Evolutionary conservation across 805 yeast genomes (phyloP).

Genomic region (Lipomyces sp.): DNA sequence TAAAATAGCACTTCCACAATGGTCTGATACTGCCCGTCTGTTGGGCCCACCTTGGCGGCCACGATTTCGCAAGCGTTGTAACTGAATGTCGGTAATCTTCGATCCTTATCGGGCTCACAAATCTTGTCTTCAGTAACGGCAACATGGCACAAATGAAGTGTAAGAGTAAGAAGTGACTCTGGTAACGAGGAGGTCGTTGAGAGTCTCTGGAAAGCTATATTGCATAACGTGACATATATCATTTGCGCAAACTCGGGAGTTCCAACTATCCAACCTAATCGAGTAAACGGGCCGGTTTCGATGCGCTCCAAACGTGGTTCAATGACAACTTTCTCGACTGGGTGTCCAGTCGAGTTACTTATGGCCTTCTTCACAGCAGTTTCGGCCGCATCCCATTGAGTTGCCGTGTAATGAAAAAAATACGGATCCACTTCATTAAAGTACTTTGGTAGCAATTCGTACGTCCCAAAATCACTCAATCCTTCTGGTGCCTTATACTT

Average conservation of each 20-base stretch:
- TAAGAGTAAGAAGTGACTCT: slow-evolving; percentile 63
- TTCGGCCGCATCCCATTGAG: slow-evolving; percentile 83
- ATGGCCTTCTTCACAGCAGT: slow-evolving; percentile 59
- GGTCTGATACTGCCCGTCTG: slow-evolving; percentile 22
- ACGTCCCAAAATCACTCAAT: slow-evolving; percentile 63
- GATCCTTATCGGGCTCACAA: slow-evolving; percentile 31
- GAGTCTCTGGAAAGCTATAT: slow-evolving; percentile 20
- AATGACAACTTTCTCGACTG: slow-evolving; percentile 57
- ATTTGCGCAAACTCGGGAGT: slow-evolving; percentile 38
- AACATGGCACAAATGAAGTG: slow-evolving; percentile 72
- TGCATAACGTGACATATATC: slow-evolving; percentile 28
- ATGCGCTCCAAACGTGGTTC: slow-evolving; percentile 54
- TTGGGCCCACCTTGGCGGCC: slow-evolving; percentile 14
- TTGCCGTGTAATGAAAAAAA: slow-evolving; percentile 75
- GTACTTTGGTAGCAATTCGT: slow-evolving; percentile 64
- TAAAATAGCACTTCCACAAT: slow-evolving; percentile 30
- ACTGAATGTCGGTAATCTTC: slow-evolving; percentile 23
- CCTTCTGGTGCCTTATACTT: slow-evolving; percentile 66
- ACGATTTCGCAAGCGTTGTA: slow-evolving; percentile 21
- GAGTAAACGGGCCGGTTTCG: slow-evolving; percentile 42
- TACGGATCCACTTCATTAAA: slow-evolving; percentile 73
- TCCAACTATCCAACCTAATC: slow-evolving; percentile 39
- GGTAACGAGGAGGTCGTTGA: slow-evolving; percentile 43
- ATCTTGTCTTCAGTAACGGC: slow-evolving; percentile 54
- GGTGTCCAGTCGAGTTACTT: slow-evolving; percentile 49